Percentiles rank a stretch among this genome's conserved stretches.
These are phyloP conservation scores for Phoma sp. DNA, from an alignment of 2,329 filamentous ascomycete species.

Conservation along the genomic window DNA sequence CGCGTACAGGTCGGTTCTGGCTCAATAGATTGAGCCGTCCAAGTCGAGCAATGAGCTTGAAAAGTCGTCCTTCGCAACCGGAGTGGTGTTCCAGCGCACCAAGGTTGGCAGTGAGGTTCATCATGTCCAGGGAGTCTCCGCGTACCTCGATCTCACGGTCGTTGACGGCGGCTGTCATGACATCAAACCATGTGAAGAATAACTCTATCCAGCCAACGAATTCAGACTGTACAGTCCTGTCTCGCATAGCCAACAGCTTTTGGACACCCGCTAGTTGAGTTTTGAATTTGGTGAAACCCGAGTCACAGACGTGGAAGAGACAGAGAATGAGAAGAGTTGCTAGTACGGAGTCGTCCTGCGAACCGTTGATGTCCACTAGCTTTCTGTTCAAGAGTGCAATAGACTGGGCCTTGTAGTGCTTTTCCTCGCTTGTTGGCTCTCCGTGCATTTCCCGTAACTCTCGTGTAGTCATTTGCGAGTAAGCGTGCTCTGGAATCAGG, in stretches of 20 bases:
- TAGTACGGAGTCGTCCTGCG: slow-evolving; percentile 83
- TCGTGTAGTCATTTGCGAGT: slow-evolving; percentile 45
- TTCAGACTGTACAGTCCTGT: slow-evolving; percentile 63
- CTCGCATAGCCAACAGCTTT: slow-evolving; percentile 81
- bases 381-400: slow-evolving; percentile 85
- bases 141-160: slow-evolving; percentile 84
- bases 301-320: slow-evolving; percentile 92
- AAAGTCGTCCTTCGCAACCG: slow-evolving; percentile 84
- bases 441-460: slow-evolving; percentile 50
- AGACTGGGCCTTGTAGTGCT: slow-evolving; percentile 82
- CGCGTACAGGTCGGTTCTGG: slow-evolving; percentile 63
- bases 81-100: slow-evolving; percentile 83
- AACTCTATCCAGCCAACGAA: slow-evolving; percentile 90
- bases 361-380: slow-evolving; percentile 75
- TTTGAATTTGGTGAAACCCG: slow-evolving; percentile 89
- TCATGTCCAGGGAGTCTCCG: slow-evolving; percentile 67
- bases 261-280: slow-evolving; percentile 93
- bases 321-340: slow-evolving; percentile 88
- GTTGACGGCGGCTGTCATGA: slow-evolving; percentile 89
- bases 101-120: slow-evolving; percentile 68
- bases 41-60: slow-evolving; percentile 83
- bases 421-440: slow-evolving; percentile 75
- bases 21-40: slow-evolving; percentile 85
- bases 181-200: slow-evolving; percentile 93
- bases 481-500: slow-evolving; percentile 47